These are phyloP conservation scores for Fusarium sp. DNA, from an alignment of 2,329 filamentous ascomycete species.

Conservation along the genomic window DNA sequence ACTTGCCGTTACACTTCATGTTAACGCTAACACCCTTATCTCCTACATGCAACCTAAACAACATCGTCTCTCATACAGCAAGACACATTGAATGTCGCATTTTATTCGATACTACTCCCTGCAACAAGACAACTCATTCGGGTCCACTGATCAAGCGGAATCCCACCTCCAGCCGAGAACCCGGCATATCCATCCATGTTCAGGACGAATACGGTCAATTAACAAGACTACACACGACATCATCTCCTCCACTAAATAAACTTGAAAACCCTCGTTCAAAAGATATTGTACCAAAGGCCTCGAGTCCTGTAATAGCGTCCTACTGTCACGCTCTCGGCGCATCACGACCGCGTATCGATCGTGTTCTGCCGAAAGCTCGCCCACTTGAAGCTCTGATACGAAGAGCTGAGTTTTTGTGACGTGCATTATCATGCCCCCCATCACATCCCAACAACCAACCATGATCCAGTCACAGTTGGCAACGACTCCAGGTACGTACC, in stretches of 20 bases:
- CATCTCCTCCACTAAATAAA: conserved; percentile 15
- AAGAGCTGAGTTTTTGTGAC: conserved; percentile 23
- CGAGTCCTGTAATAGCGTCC: conserved; percentile 7
- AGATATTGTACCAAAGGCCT: conserved; percentile 10
- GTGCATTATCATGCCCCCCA: conserved; percentile 31
- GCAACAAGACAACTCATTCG: conserved; percentile 17
- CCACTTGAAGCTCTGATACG: conserved; percentile 30
- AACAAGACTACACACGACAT: conserved; percentile 18
- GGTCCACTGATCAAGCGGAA: conserved; percentile 25
- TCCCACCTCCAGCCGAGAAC: conserved; percentile 12
- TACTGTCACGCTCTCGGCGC: conserved; percentile 11
- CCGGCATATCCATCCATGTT: conserved; percentile 27
- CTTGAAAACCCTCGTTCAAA: conserved; percentile 10
- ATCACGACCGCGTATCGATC: conserved; percentile 12
- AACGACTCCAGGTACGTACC: conserved; percentile 40
- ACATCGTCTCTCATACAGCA: background rate
- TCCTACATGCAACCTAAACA: conserved; percentile 17
- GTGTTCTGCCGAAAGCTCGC: conserved; percentile 12
- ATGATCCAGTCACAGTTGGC: conserved; percentile 42
- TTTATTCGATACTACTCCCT: conserved; percentile 10
- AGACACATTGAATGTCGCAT: conserved; percentile 3
- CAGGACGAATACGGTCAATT: conserved; percentile 14
- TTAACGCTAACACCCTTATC: conserved; percentile 2
- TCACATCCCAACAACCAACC: conserved; percentile 37
- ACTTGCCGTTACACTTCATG: background rate